A percentile compares a stretch with the other conserved stretches of the same genome.
phyloP scores from a whole-genome alignment of 495 filamentous ascomycete genomes.

The Elasticomyces elasticus region DNA sequence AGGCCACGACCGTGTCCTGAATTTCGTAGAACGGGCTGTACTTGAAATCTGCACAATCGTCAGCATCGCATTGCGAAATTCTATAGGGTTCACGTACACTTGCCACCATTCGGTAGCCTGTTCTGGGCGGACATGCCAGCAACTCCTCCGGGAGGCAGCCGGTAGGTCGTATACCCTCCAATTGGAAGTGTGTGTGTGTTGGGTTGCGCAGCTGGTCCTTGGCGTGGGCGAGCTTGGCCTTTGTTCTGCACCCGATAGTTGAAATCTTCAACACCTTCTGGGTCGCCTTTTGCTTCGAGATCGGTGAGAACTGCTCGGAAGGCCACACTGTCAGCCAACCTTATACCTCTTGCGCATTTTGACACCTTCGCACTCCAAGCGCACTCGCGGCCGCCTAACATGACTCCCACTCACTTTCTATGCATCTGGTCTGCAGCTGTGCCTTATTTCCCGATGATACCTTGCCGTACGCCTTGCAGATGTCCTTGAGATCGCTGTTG shows the following conservation, averaged over 20 bases:
- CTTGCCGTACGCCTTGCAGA: constrained; percentile 60
- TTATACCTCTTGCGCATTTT: not conserved
- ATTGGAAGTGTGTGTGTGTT: not conserved
- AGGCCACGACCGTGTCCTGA: constrained; percentile 20
- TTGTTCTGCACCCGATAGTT: constrained; percentile 11
- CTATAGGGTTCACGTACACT: constrained; percentile 4
- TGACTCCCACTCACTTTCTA: constrained; percentile 50
- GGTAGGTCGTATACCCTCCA: not conserved
- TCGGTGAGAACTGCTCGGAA: constrained; percentile 20
- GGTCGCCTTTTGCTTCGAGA: constrained; percentile 28
- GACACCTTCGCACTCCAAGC: not conserved
- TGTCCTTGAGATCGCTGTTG: constrained; percentile 62
- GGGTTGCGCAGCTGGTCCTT: not conserved
- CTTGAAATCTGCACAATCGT: constrained; percentile 22
- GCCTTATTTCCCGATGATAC: constrained; percentile 71
- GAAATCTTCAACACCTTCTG: constrained; percentile 16
- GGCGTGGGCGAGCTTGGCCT: not conserved
- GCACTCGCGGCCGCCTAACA: too few species aligned
- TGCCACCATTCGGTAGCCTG: not conserved
- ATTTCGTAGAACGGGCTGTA: constrained; percentile 32
- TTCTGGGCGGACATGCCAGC: not conserved
- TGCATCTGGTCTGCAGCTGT: constrained; percentile 65
- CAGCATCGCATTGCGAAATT: not conserved
- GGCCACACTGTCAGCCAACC: not conserved
- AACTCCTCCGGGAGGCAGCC: constrained; percentile 1